Evolutionary conservation across 352 stramenopile genomes (phyloP).

Genomic region (Pythium monospermum): DNA sequence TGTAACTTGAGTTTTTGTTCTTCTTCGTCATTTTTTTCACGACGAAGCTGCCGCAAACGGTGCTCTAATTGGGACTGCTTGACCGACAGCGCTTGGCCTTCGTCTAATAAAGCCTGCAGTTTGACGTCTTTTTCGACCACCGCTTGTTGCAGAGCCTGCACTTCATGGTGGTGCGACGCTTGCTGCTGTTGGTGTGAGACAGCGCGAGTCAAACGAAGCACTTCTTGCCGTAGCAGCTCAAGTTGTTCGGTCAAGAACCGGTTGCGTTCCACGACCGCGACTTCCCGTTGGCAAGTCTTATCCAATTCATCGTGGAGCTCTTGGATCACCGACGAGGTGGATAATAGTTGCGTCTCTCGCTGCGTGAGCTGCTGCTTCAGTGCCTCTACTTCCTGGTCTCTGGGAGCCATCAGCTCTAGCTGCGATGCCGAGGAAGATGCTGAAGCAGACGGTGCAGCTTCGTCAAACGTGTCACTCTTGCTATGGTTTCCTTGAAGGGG

Average conservation of each 20-base stretch:
- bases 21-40: conserved; percentile 78
- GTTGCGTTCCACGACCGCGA: conserved; percentile 53
- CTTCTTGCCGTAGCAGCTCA: conserved; percentile 53
- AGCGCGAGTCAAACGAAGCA: conserved; percentile 49
- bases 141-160: conserved; percentile 56
- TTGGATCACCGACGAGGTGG: conserved; percentile 52
- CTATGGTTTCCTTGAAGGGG: too few relatives aligned
- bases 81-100: conserved; percentile 69
- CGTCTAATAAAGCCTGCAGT: conserved; percentile 57
- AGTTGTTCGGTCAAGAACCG: conserved; percentile 60
- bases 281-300: conserved; percentile 59
- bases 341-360: conserved; percentile 63
- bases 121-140: conserved; percentile 72
- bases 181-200: conserved; percentile 26
- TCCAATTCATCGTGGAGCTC: conserved; percentile 78
- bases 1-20: conserved; percentile 48
- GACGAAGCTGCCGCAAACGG: conserved; percentile 55
- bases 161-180: conserved; percentile 27
- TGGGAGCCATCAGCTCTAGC: too few relatives aligned
- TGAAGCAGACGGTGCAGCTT: too few relatives aligned
- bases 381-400: too few relatives aligned
- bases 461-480: too few relatives aligned
- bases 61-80: conserved; percentile 77
- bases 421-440: too few relatives aligned
- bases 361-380: conserved; percentile 39